These are phyloP conservation scores for Pseudevernia furfuracea DNA, from an alignment of 495 filamentous ascomycete genomes.

Conservation along the genomic window DNA sequence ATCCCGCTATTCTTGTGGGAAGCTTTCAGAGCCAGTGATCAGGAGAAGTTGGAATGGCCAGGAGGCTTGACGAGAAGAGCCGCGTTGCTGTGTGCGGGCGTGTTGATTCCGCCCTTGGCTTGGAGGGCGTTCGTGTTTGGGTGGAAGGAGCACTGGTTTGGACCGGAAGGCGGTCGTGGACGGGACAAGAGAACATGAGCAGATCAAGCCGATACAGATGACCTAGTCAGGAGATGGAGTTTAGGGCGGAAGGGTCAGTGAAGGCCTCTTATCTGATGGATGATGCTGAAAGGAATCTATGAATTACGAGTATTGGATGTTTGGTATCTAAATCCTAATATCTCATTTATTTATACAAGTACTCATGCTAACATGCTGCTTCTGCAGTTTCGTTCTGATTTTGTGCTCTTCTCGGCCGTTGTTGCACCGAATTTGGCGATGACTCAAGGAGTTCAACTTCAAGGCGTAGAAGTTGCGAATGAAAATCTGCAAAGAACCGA, in stretches of 20 bases:
- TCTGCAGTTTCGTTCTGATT: background rate
- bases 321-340: background rate
- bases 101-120: background rate
- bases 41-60: constrained; percentile 1
- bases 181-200: background rate
- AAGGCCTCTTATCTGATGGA: background rate
- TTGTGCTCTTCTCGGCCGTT: background rate
- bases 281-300: background rate
- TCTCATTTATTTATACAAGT: too few species aligned
- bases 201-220: background rate
- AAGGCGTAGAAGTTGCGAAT: background rate
- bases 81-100: constrained; percentile 12
- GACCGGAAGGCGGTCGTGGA: background rate
- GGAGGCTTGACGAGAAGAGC: constrained; percentile 8
- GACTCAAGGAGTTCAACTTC: too few species aligned
- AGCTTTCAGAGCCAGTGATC: constrained; percentile 13
- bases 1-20: constrained; percentile 19
- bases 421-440: background rate
- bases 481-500: background rate
- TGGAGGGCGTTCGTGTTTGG: constrained; percentile 14
- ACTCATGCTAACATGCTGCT: background rate
- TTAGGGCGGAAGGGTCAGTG: background rate
- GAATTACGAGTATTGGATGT: background rate
- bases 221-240: background rate
- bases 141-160: constrained; percentile 14